These are phyloP conservation scores for Piper longum DNA, from an alignment of 164 flowering plant genomes.

Conservation along the genomic window DNA sequence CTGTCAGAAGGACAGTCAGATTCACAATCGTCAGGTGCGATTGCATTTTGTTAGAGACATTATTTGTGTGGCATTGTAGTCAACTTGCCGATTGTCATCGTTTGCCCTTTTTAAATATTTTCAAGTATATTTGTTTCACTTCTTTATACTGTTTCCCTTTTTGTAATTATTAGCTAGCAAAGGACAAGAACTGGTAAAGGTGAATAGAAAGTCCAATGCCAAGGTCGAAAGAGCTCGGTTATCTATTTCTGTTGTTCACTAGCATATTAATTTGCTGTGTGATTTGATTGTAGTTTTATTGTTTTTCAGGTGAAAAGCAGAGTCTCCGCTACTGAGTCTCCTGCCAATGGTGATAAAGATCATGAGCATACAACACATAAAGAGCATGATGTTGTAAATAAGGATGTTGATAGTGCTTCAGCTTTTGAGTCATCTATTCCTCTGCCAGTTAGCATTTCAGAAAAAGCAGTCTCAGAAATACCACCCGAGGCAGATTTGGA, in stretches of 20 bases:
- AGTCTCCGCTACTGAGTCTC: constrained; percentile 22
- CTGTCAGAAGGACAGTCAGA: constrained; percentile 60
- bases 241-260: not conserved
- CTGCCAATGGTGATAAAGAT: constrained; percentile 18
- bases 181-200: constrained; percentile 48
- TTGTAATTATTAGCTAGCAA: constrained; percentile 30
- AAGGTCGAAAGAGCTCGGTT: not conserved
- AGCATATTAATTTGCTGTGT: not conserved
- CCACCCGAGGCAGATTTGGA: constrained; percentile 17
- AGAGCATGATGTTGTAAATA: constrained; percentile 18
- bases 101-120: constrained; percentile 1
- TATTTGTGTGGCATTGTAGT: not conserved
- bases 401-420: constrained; percentile 14
- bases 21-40: constrained; percentile 47
- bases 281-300: not conserved
- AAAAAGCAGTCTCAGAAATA: constrained; percentile 17
- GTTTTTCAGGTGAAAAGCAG: constrained; percentile 35
- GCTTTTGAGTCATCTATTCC: constrained; percentile 17
- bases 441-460: constrained; percentile 9
- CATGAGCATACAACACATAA: constrained; percentile 20
- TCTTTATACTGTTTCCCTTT: constrained; percentile 3
- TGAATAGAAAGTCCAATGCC: constrained; percentile 34
- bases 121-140: constrained; percentile 2
- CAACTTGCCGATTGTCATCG: not conserved
- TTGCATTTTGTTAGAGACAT: not conserved